Conservation (phyloP, 2,329 filamentous ascomycete species). For the Botrytis sinoallii region DNA sequence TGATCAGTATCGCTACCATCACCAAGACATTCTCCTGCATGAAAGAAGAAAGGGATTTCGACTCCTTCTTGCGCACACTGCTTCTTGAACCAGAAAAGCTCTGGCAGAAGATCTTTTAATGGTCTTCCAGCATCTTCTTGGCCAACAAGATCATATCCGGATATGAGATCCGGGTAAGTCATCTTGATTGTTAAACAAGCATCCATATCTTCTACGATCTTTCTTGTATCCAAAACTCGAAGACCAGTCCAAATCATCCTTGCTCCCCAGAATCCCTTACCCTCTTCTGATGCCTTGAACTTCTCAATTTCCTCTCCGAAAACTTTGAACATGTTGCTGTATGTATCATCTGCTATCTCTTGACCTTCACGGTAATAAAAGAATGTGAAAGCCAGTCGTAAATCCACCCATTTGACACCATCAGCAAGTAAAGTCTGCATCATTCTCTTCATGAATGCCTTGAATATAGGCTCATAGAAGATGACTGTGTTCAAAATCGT, state of each 20-base stretch:
- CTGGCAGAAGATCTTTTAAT: slow-evolving; percentile 72
- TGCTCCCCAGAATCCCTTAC: slow-evolving; percentile 77
- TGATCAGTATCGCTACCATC: slow-evolving; percentile 71
- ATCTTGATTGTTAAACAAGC: slow-evolving; percentile 80
- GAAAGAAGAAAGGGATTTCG: slow-evolving; percentile 91
- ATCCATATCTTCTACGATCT: slow-evolving; percentile 78
- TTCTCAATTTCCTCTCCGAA: slow-evolving; percentile 73
- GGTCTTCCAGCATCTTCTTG: slow-evolving; percentile 79
- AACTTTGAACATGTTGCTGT: slow-evolving; percentile 65
- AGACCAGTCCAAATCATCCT: slow-evolving; percentile 82
- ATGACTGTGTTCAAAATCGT: slow-evolving; percentile 69
- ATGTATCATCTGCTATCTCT: slow-evolving; percentile 65
- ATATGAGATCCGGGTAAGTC: slow-evolving; percentile 73
- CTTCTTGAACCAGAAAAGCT: slow-evolving; percentile 92
- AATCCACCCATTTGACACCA: slow-evolving; percentile 80
- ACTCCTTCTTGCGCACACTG: slow-evolving; percentile 74
- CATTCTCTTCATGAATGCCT: slow-evolving; percentile 68
- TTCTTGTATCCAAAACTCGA: slow-evolving; percentile 59
- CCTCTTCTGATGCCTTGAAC: slow-evolving; percentile 70
- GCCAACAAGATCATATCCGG: slow-evolving; percentile 86
- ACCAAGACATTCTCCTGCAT: slow-evolving; percentile 80
- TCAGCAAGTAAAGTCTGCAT: slow-evolving; percentile 72
- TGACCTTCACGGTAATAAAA: slow-evolving; percentile 64
- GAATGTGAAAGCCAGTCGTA: slow-evolving; percentile 71
- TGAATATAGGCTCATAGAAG: slow-evolving; percentile 88